Conservation (phyloP, 2,329 filamentous ascomycete genomes). For the Purpureocillium takamizusanense region DNA sequence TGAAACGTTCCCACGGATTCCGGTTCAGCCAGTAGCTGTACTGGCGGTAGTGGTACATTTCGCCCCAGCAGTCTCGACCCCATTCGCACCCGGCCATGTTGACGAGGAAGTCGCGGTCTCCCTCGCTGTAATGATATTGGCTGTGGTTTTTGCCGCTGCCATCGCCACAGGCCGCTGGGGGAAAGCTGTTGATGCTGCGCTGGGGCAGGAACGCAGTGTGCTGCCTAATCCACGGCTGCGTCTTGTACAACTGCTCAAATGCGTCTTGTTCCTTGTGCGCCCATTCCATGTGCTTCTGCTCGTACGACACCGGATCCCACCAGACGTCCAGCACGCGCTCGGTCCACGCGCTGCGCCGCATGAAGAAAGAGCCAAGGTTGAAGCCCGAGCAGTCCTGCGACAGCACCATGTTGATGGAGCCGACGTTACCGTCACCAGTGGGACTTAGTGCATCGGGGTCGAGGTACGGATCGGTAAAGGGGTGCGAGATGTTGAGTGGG, state of each 20-base stretch:
- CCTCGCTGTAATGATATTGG: conserved; percentile 75
- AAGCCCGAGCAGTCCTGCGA: conserved; percentile 94
- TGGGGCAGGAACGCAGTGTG: conserved; percentile 86
- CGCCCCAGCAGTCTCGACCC: conserved; percentile 94
- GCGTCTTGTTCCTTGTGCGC: conserved; percentile 98
- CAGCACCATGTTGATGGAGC: conserved; percentile 79
- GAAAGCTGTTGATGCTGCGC: conserved; percentile 90
- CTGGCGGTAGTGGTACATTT: conserved; percentile 93
- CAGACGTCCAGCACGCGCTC: conserved; percentile 88
- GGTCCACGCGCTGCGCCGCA: conserved; percentile 78
- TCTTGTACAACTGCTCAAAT: conserved; percentile 81
- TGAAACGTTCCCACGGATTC: conserved; percentile 68
- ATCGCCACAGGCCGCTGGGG: conserved; percentile 77
- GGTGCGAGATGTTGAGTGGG: conserved; percentile 86
- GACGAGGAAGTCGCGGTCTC: conserved; percentile 84
- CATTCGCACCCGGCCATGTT: conserved; percentile 99
- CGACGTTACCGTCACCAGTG: conserved; percentile 65
- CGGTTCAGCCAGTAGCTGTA: conserved; percentile 86
- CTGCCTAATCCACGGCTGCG: conserved; percentile 86
- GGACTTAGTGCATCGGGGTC: conserved; percentile 65
- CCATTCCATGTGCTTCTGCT: conserved; percentile 99
- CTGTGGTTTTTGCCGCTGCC: conserved; percentile 56
- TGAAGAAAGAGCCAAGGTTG: conserved; percentile 92
- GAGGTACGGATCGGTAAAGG: conserved; percentile 63
- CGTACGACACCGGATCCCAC: conserved; percentile 97